phyloP scores from a whole-genome alignment of 2,329 filamentous ascomycete species.

The Podosphaera aphanis region DNA sequence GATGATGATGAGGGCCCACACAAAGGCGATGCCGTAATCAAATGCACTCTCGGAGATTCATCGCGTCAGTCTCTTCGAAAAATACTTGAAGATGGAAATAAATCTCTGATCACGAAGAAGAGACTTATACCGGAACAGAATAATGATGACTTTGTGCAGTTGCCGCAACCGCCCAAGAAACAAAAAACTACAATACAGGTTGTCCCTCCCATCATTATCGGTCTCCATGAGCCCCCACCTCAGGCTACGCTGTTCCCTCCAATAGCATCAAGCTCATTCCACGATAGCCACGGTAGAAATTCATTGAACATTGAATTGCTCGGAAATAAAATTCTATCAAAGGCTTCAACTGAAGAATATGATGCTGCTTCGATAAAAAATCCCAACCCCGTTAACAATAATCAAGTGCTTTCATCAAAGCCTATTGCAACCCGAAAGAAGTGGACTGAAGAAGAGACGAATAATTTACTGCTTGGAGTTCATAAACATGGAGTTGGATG shows the following conservation, averaged over 20 bases:
- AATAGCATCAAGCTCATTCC: conserved; percentile 32
- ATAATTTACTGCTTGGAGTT: conserved; percentile 35
- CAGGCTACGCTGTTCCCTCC: conserved; percentile 36
- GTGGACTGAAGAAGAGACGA: conserved; percentile 43
- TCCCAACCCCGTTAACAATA: background rate
- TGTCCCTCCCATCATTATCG: conserved; percentile 42
- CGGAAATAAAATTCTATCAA: conserved; percentile 5
- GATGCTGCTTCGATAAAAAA: background rate
- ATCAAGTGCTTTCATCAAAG: background rate
- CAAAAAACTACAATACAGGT: conserved; percentile 31
- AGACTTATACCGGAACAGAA: conserved; percentile 23
- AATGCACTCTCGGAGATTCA: conserved; percentile 12
- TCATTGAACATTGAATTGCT: conserved; percentile 13
- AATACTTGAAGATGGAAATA: conserved; percentile 14
- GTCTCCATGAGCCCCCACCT: conserved; percentile 36
- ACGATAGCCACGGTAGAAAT: conserved; percentile 22
- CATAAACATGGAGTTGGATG: conserved; percentile 39
- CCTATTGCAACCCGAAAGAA: conserved; percentile 25
- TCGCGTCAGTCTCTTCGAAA: conserved; percentile 16
- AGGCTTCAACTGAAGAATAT: background rate
- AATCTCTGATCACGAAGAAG: conserved; percentile 24
- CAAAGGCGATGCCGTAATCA: conserved; percentile 3
- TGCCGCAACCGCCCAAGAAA: conserved; percentile 41
- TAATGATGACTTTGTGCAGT: conserved; percentile 39
- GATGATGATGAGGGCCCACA: conserved; percentile 15